phyloP scores from a whole-genome alignment of 140 eudicot species.

The Senecio squalidus region DNA sequence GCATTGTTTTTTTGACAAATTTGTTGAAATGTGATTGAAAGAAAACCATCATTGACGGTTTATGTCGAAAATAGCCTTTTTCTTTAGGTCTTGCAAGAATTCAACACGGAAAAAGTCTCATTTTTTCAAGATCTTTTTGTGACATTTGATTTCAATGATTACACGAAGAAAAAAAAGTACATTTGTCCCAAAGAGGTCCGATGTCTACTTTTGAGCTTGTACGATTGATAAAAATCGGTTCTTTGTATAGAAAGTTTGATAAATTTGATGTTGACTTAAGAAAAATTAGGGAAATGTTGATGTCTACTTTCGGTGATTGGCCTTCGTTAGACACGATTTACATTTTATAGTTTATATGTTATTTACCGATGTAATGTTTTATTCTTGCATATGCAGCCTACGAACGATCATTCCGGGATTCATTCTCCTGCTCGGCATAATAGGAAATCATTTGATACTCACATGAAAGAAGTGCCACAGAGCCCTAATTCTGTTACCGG shows the following conservation, averaged over 20 bases:
- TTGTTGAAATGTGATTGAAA: no score
- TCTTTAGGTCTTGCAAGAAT: no score
- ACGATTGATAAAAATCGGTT: not conserved
- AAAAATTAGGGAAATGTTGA: not conserved
- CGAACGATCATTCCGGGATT: conserved; percentile 44
- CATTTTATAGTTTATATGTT: no score
- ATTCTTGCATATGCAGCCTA: conserved; percentile 28
- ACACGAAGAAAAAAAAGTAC: no score
- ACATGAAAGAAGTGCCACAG: conserved; percentile 46
- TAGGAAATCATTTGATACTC: conserved; percentile 35
- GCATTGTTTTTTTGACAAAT: no score
- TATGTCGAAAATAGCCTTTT: no score
- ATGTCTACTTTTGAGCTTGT: not conserved
- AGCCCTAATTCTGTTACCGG: conserved; percentile 67
- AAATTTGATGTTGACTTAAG: conserved; percentile 6
- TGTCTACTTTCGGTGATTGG: conserved; percentile 12
- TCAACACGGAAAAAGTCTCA: no score
- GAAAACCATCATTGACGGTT: no score
- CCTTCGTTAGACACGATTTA: not conserved
- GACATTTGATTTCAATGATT: no score
- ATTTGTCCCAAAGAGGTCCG: not conserved
- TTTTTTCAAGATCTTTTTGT: no score
- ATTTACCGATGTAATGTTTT: not conserved
- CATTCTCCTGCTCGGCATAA: conserved; percentile 46
- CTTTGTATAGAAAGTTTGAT: not conserved